Evolutionary conservation across 1,139 yeast genomes (phyloP).

Genomic region (Nakaseomyces sp.): DNA sequence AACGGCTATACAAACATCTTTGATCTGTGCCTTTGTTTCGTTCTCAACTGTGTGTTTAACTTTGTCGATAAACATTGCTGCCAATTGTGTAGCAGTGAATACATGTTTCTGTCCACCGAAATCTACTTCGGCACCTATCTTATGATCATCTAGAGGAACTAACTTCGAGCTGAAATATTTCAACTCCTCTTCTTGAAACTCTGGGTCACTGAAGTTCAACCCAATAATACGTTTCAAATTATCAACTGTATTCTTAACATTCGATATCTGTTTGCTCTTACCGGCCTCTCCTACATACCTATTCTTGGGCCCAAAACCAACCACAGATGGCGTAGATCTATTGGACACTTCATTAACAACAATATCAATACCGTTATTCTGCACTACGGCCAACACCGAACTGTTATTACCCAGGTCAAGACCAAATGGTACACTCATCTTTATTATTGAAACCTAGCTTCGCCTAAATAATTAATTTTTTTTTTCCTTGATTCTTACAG

Average conservation of each 20-base stretch:
- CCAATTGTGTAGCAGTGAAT: slow-evolving; percentile 79
- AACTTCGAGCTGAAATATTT: slow-evolving; percentile 63
- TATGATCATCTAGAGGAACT: slow-evolving; percentile 58
- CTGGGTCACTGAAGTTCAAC: slow-evolving; percentile 64
- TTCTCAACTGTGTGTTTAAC: slow-evolving; percentile 67
- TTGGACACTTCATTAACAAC: slow-evolving; percentile 97
- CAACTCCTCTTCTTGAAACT: slow-evolving; percentile 70
- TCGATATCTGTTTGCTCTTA: slow-evolving; percentile 90
- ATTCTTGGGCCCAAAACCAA: slow-evolving; percentile 82
- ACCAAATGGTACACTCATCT: slow-evolving; percentile 87
- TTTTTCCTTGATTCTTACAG: too few relatives aligned
- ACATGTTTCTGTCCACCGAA: slow-evolving; percentile 69
- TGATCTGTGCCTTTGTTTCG: slow-evolving; percentile 73
- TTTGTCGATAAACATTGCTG: slow-evolving; percentile 91
- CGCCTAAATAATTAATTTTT: too few relatives aligned
- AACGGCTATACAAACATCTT: slow-evolving; percentile 86
- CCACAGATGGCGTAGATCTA: slow-evolving; percentile 89
- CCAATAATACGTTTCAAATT: slow-evolving; percentile 89
- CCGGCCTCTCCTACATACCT: slow-evolving; percentile 92
- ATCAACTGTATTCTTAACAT: slow-evolving; percentile 90
- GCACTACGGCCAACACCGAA: slow-evolving; percentile 92
- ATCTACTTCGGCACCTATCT: slow-evolving; percentile 76
- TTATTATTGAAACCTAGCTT: too few relatives aligned
- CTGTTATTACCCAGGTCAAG: slow-evolving; percentile 93
- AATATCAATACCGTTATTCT: slow-evolving; percentile 95